A percentile compares a stretch with the other conserved stretches of the same genome.
These are phyloP conservation scores for Ganoderma meredithae DNA, from an alignment of 1,284 basidiomycete genomes.

Conservation along the genomic window DNA sequence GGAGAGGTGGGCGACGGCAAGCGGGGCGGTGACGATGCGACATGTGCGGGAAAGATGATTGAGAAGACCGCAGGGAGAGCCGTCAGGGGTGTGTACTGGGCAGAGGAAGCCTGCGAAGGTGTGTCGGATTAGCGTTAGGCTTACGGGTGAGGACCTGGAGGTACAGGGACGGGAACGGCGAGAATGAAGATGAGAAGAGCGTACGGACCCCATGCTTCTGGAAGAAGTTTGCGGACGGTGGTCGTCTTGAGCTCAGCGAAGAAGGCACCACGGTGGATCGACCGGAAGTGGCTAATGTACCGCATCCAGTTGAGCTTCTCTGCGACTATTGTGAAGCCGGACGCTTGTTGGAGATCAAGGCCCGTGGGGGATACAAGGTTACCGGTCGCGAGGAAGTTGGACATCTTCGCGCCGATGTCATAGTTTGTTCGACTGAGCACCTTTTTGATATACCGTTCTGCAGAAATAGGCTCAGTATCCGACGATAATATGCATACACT, in stretches of 20 bases:
- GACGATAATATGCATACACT: neutral
- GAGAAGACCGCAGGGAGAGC: constrained; percentile 95
- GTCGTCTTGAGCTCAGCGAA: constrained; percentile 99
- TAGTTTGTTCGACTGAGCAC: constrained; percentile 84
- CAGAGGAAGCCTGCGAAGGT: constrained; percentile 85
- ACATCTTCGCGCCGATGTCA: constrained; percentile 90
- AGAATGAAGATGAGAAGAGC: neutral
- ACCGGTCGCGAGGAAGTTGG: constrained; percentile 97
- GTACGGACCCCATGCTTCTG: constrained; percentile 93
- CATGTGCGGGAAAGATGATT: constrained; percentile 98
- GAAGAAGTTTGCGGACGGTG: constrained; percentile 94
- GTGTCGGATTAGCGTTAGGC: constrained; percentile 16
- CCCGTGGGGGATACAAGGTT: constrained; percentile 96
- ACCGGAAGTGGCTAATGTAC: constrained; percentile 98
- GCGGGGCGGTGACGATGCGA: constrained; percentile 85
- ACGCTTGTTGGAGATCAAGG: constrained; percentile 96
- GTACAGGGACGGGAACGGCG: neutral
- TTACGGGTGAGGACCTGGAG: neutral
- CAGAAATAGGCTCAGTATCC: constrained; percentile 22
- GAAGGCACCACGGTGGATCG: constrained; percentile 99
- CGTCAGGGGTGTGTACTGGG: constrained; percentile 99
- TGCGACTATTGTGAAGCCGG: constrained; percentile 98
- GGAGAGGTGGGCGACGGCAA: constrained; percentile 84
- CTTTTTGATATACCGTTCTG: constrained; percentile 87
- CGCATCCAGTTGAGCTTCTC: constrained; percentile 99